A percentile compares a stretch with the other conserved stretches of the same genome.
Evolutionary conservation across 192 early-diverging fungal genomes (phyloP).

Genomic region (Umbelopsis ramanniana): DNA sequence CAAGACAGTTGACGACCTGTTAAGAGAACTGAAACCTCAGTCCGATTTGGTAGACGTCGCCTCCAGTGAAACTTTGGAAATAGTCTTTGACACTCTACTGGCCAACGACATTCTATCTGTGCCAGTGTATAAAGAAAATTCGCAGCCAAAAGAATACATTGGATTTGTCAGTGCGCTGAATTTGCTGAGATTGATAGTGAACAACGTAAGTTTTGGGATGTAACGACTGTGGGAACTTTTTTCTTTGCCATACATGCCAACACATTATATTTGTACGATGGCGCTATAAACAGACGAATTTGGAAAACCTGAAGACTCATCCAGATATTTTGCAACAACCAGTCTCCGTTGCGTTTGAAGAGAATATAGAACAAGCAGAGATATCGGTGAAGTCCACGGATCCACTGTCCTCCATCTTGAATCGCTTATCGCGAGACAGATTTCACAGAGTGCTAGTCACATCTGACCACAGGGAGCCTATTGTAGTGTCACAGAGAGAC

Average conservation of each 20-base stretch:
- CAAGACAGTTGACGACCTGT: background rate
- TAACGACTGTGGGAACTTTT: background rate
- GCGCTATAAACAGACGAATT: background rate
- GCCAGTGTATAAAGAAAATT: slow-evolving; percentile 52
- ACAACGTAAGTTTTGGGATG: slow-evolving; percentile 31
- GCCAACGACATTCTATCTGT: slow-evolving; percentile 58
- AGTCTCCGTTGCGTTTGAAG: background rate
- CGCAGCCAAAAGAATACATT: slow-evolving; percentile 47
- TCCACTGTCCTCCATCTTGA: slow-evolving; percentile 27
- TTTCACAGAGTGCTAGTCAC: slow-evolving; percentile 55
- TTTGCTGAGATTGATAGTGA: slow-evolving; percentile 46
- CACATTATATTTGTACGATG: background rate
- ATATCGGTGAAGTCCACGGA: slow-evolving; percentile 5
- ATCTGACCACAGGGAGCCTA: slow-evolving; percentile 36
- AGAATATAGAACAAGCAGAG: background rate
- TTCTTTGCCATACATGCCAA: background rate
- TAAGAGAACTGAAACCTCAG: slow-evolving; percentile 12
- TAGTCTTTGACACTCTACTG: slow-evolving; percentile 58
- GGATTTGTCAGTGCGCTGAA: slow-evolving; percentile 58
- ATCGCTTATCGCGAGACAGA: slow-evolving; percentile 43
- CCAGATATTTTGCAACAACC: background rate
- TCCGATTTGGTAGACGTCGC: slow-evolving; percentile 52
- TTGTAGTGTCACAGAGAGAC: slow-evolving; percentile 58
- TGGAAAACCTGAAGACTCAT: slow-evolving; percentile 12
- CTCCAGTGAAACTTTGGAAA: slow-evolving; percentile 53